Evolutionary conservation across 768 basidiomycete genomes (phyloP).

Genomic region (Psilocybe cubensis): DNA sequence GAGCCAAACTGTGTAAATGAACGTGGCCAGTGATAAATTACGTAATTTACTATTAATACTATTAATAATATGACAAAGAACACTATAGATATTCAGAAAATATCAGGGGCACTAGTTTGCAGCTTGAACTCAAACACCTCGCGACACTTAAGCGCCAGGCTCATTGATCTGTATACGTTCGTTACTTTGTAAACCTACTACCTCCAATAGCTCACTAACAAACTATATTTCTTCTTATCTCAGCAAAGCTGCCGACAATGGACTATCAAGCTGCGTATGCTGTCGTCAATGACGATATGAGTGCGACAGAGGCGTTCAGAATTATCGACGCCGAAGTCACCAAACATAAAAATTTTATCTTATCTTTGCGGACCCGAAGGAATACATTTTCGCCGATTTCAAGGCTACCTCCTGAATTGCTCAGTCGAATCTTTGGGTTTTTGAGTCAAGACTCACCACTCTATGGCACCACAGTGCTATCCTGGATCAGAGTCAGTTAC

Average conservation of each 20-base stretch:
- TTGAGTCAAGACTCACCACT: background rate
- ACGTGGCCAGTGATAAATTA: slow-evolving; percentile 3
- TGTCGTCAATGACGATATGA: background rate
- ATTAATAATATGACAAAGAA: too few species aligned
- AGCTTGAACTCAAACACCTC: too few species aligned
- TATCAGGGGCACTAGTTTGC: background rate
- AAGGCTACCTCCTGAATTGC: slow-evolving; percentile 10
- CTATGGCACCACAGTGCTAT: background rate
- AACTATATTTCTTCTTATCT: too few species aligned
- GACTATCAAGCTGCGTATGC: background rate
- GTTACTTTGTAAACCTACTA: too few species aligned
- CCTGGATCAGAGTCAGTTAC: slow-evolving; percentile 9
- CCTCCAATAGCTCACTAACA: too few species aligned
- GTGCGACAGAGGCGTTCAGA: background rate
- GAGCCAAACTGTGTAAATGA: background rate
- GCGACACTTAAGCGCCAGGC: too few species aligned
- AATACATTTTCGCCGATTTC: slow-evolving; percentile 11
- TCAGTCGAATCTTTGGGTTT: slow-evolving; percentile 7
- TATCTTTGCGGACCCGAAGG: background rate
- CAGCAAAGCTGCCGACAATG: background rate
- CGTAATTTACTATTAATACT: too few species aligned
- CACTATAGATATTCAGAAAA: too few species aligned
- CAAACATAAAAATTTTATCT: background rate
- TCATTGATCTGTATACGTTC: too few species aligned
- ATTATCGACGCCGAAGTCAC: slow-evolving; percentile 5